phyloP scores from a whole-genome alignment of 2,329 filamentous ascomycete genomes.

The Dothideomycetidae sp. region DNA sequence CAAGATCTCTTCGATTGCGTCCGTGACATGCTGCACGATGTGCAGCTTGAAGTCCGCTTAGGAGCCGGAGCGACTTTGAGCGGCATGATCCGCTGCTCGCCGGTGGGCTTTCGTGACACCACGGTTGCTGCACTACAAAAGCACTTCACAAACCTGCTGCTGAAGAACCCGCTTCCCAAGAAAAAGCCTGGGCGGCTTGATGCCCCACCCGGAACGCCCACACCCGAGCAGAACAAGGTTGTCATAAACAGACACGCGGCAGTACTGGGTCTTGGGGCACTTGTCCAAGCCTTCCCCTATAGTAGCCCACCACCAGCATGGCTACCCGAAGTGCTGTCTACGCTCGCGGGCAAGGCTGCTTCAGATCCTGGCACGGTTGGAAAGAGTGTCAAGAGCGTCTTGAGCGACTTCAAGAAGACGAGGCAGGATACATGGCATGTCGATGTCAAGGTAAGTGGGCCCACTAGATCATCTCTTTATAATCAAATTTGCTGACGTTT shows the following conservation, averaged over 20 bases:
- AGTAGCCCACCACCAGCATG: constrained; percentile 79
- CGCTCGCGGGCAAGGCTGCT: constrained; percentile 69
- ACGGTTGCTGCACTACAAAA: constrained; percentile 63
- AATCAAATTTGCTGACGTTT: constrained; percentile 13
- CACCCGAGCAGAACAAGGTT: constrained; percentile 58
- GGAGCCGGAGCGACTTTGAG: constrained; percentile 86
- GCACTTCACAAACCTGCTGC: constrained; percentile 66
- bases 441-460: constrained; percentile 72
- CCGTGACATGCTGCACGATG: constrained; percentile 85
- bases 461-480: neutral
- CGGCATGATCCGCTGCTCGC: constrained; percentile 96
- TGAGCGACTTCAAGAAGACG: constrained; percentile 99
- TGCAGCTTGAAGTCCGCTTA: constrained; percentile 84
- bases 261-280: constrained; percentile 74
- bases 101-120: constrained; percentile 59
- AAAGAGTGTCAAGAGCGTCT: constrained; percentile 83
- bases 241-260: constrained; percentile 77
- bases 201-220: constrained; percentile 46
- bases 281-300: constrained; percentile 94
- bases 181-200: constrained; percentile 14
- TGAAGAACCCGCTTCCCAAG: constrained; percentile 77
- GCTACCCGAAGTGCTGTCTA: constrained; percentile 86
- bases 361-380: constrained; percentile 84
- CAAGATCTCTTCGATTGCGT: constrained; percentile 77
- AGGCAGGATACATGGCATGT: constrained; percentile 97